phyloP scores from a whole-genome alignment of 1,139 yeast species.

The Yamadazyma oceani region DNA sequence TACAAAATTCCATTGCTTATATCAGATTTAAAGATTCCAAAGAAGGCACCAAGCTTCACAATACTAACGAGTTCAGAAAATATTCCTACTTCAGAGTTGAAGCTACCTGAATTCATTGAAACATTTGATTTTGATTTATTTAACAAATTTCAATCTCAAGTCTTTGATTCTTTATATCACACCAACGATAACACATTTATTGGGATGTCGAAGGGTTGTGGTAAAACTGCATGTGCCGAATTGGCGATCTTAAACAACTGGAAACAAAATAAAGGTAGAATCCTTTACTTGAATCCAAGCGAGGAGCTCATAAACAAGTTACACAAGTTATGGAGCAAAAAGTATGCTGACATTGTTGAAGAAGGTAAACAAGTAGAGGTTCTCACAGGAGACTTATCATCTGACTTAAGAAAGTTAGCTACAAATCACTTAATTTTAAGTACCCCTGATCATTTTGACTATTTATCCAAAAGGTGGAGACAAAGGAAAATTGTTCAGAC shows the following conservation, averaged over 20 bases:
- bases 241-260: slow-evolving; percentile 72
- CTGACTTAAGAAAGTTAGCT: slow-evolving; percentile 56
- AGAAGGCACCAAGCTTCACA: slow-evolving; percentile 65
- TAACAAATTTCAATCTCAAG: slow-evolving; percentile 74
- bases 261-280: slow-evolving; percentile 57
- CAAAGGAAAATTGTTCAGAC: slow-evolving; percentile 67
- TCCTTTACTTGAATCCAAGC: slow-evolving; percentile 65
- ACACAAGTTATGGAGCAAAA: slow-evolving; percentile 50
- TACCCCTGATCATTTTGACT: slow-evolving; percentile 78
- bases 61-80: slow-evolving; percentile 48
- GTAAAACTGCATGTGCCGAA: slow-evolving; percentile 72
- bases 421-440: slow-evolving; percentile 67
- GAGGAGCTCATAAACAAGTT: slow-evolving; percentile 53
- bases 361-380: slow-evolving; percentile 50
- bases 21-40: slow-evolving; percentile 58
- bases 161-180: slow-evolving; percentile 58
- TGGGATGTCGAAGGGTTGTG: slow-evolving; percentile 75
- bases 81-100: slow-evolving; percentile 48
- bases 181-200: slow-evolving; percentile 61
- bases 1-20: slow-evolving; percentile 62
- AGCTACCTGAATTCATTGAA: slow-evolving; percentile 44
- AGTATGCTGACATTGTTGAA: slow-evolving; percentile 38
- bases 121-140: slow-evolving; percentile 52
- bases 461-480: slow-evolving; percentile 78
- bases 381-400: slow-evolving; percentile 60